phyloP scores from a whole-genome alignment of 1,139 yeast species.

The Scheffersomyces illinoinensis region DNA sequence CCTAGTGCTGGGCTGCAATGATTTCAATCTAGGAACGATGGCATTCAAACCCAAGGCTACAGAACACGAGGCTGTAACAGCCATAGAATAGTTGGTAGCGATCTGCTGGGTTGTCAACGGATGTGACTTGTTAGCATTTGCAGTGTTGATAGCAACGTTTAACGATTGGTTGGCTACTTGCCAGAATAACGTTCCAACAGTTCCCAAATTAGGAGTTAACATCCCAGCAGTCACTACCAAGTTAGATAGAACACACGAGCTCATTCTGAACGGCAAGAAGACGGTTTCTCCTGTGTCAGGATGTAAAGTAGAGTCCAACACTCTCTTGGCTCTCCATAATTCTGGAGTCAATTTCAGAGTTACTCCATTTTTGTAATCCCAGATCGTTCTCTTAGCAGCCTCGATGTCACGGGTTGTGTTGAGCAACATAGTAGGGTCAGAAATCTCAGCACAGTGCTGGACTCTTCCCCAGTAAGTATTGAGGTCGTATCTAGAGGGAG shows the following conservation, averaged over 20 bases:
- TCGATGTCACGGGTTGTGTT: slow-evolving; percentile 66
- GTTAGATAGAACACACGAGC: slow-evolving; percentile 89
- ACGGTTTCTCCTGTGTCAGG: slow-evolving; percentile 97
- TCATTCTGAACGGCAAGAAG: slow-evolving; percentile 91
- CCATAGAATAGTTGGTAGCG: slow-evolving; percentile 74
- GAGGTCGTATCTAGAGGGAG: slow-evolving; percentile 77
- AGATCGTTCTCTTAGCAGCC: slow-evolving; percentile 61
- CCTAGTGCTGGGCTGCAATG: slow-evolving; percentile 65
- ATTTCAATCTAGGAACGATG: slow-evolving; percentile 76
- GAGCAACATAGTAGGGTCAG: slow-evolving; percentile 88
- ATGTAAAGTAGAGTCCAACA: slow-evolving; percentile 84
- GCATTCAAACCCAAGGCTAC: slow-evolving; percentile 93
- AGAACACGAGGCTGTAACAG: slow-evolving; percentile 92
- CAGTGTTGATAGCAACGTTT: slow-evolving; percentile 94
- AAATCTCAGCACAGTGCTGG: slow-evolving; percentile 86
- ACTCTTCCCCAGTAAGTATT: slow-evolving; percentile 91
- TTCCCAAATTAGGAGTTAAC: slow-evolving; percentile 92
- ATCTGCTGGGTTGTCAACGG: slow-evolving; percentile 81
- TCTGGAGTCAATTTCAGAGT: slow-evolving; percentile 67
- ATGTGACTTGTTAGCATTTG: slow-evolving; percentile 93
- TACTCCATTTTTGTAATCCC: slow-evolving; percentile 73
- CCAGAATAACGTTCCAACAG: slow-evolving; percentile 93
- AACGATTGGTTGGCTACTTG: slow-evolving; percentile 95
- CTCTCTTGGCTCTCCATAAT: slow-evolving; percentile 85
- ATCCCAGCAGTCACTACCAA: slow-evolving; percentile 95